Evolutionary conservation across 2,329 filamentous ascomycete genomes (phyloP), one percentile per base, ranked within the genome.

Genomic region (Neonectria neomacrospora): DNA sequence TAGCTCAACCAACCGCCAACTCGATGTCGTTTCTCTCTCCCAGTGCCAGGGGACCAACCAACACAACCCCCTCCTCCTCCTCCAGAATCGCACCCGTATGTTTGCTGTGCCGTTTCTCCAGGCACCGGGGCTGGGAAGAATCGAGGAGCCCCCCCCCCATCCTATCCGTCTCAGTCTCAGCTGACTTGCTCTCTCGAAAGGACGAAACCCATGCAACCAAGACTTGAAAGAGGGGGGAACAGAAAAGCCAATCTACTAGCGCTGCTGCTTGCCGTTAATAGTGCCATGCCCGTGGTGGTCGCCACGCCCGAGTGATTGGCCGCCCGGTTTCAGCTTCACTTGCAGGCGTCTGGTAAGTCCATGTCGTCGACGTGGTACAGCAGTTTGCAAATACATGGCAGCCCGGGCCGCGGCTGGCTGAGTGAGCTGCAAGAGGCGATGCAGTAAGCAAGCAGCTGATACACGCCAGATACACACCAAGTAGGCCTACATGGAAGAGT

Each of bases 261-360:
- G 61, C 51, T 30, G 34, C 54, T 58, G 57, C 57, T 51, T 64
- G 62, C 61, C 67, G 57, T 57, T 69, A 61, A 66, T 72, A 69
- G 61, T 71, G 28, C 52, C 23, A 44, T 53, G 48, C n/a, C n/a
- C 37, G 30, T 61, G 62, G 56, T 39, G 48, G 62, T 58, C 48
- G 39, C 52, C 41, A 26, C 22, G 4, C 7, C 28, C 22, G 58
- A 48, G 53, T 72, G 66, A 72, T 72, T 72, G 65, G 70, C 14
- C 16, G 34, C 44, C 30, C n/a, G 44, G n/a, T 16, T 34, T 22
- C 39, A 26, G 18, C 14, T 45, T 39, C 3, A 26, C 3, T 6
- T 3, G 23, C 23, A 6, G 23, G 23, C 23, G 23, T 12, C 5
- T 37, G 32, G 28, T 14, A 37, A 16, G 32, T 16, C 3, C 23